Evolutionary conservation across 2,329 filamentous ascomycete genomes (phyloP).

Genomic region (Ascochyta koolunga): DNA sequence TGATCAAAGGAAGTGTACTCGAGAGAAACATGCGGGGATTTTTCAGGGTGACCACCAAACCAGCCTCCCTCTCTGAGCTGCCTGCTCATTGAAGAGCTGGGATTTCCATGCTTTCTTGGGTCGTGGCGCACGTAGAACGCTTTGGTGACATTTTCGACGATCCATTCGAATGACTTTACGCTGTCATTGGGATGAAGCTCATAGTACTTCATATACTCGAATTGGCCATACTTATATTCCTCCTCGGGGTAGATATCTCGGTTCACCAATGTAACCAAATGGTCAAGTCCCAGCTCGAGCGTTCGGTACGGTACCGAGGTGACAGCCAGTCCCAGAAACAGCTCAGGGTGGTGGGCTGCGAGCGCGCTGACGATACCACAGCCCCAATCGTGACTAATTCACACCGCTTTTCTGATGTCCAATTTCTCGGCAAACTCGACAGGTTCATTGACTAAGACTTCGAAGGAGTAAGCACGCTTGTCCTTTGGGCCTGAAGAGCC

Average conservation of each 20-base stretch:
- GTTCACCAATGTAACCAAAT: constrained; percentile 47
- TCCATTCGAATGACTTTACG: constrained; percentile 27
- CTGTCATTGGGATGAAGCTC: constrained; percentile 26
- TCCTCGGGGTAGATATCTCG: constrained; percentile 55
- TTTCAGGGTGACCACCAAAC: constrained; percentile 37
- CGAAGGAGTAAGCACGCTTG: constrained; percentile 39
- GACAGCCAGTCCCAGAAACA: constrained; percentile 35
- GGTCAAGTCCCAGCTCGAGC: constrained; percentile 51
- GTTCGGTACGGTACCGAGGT: constrained; percentile 51
- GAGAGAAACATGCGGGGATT: constrained; percentile 39
- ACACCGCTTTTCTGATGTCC: constrained; percentile 51
- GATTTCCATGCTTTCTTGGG: constrained; percentile 33
- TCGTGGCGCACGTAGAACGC: constrained; percentile 30
- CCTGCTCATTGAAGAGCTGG: constrained; percentile 19
- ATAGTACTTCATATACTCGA: constrained; percentile 45
- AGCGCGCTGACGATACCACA: constrained; percentile 40
- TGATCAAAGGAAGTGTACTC: constrained; percentile 37
- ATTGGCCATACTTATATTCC: constrained; percentile 49
- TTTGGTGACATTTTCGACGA: constrained; percentile 33
- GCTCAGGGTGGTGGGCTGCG: constrained; percentile 40
- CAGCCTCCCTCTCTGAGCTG: constrained; percentile 37
- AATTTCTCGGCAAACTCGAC: constrained; percentile 50
- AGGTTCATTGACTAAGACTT: constrained; percentile 37
- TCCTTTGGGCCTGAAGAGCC: constrained; percentile 19
- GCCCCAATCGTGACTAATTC: constrained; percentile 57